Percentiles rank a stretch among this genome's conserved stretches.
phyloP scores from a whole-genome alignment of 2,329 filamentous ascomycete species.

The Xylaria digitata region DNA sequence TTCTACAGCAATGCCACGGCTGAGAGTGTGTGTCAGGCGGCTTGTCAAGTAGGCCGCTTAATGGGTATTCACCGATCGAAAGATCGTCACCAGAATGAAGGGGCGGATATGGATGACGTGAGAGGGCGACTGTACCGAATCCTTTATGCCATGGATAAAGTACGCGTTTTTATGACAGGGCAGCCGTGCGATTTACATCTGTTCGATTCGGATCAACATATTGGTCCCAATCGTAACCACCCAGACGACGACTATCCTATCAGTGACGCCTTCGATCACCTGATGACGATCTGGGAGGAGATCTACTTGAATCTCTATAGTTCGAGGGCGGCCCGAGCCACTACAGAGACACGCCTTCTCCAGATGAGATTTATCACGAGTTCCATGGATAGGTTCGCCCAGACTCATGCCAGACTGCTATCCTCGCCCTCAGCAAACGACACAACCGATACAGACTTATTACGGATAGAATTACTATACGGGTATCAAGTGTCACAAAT shows the following conservation, averaged over 20 bases:
- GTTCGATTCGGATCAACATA: conserved; percentile 38
- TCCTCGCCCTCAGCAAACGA: neutral
- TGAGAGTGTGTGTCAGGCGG: conserved; percentile 40
- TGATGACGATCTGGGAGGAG: conserved; percentile 42
- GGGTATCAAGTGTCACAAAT: conserved; percentile 41
- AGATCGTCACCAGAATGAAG: neutral
- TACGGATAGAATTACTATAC: conserved; percentile 37
- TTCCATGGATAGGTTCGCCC: conserved; percentile 28
- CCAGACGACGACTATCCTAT: conserved; percentile 16
- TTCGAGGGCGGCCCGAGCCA: conserved; percentile 23
- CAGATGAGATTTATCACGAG: conserved; percentile 30
- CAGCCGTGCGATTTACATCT: conserved; percentile 39
- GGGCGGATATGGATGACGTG: conserved; percentile 1
- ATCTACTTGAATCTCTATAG: conserved; percentile 40
- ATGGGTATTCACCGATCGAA: conserved; percentile 39
- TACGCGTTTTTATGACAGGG: conserved; percentile 41
- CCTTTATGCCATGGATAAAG: conserved; percentile 40
- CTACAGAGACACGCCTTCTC: conserved; percentile 18
- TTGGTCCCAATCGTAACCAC: conserved; percentile 11
- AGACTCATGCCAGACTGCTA: conserved; percentile 30
- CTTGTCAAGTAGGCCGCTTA: conserved; percentile 38
- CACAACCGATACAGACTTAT: conserved; percentile 15
- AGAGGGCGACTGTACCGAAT: conserved; percentile 39
- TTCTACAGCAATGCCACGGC: conserved; percentile 38
- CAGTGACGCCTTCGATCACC: conserved; percentile 35